These are phyloP conservation scores for Fennellomyces sp. DNA, from an alignment of 371 early-diverging fungal species.

Conservation along the genomic window DNA sequence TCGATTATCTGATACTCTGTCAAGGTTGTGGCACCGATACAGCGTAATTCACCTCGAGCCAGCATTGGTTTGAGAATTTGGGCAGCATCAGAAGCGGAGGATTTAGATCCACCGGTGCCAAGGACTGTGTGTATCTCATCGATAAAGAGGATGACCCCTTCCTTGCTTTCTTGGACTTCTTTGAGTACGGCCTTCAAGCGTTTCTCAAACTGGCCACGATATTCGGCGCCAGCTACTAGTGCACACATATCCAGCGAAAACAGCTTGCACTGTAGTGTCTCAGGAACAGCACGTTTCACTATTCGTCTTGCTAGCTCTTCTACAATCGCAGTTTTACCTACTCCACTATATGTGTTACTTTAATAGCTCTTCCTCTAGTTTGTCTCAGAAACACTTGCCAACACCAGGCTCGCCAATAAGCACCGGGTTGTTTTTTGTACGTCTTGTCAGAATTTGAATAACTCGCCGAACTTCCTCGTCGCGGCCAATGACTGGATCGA, in stretches of 20 bases:
- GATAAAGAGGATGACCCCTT: constrained; percentile 96
- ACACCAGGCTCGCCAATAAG: constrained; percentile 92
- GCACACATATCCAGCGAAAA: constrained; percentile 97
- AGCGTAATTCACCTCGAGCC: constrained; percentile 83
- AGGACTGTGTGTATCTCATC: constrained; percentile 98
- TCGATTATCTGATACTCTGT: constrained; percentile 85
- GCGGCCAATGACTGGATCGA: constrained; percentile 91
- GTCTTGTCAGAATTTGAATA: constrained; percentile 78
- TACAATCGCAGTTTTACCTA: constrained; percentile 92
- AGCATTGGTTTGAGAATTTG: constrained; percentile 92
- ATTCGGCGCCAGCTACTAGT: constrained; percentile 86
- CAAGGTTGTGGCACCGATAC: constrained; percentile 90
- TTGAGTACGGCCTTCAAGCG: constrained; percentile 97
- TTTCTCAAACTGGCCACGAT: constrained; percentile 99
- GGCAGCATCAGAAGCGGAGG: constrained; percentile 92
- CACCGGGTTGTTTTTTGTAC: constrained; percentile 93
- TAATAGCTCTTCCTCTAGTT: no score
- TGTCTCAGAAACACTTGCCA: no score
- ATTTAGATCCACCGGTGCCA: constrained; percentile 91
- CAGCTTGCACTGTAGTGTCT: constrained; percentile 82
- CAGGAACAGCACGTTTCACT: constrained; percentile 94
- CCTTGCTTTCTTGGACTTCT: constrained; percentile 90
- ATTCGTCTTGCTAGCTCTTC: constrained; percentile 98
- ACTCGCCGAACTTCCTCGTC: constrained; percentile 84
- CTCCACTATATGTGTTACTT: no score